Base-by-base conservation (phyloP, 306 rosid genomes). In the Hippophae gyantsensis region DNA sequence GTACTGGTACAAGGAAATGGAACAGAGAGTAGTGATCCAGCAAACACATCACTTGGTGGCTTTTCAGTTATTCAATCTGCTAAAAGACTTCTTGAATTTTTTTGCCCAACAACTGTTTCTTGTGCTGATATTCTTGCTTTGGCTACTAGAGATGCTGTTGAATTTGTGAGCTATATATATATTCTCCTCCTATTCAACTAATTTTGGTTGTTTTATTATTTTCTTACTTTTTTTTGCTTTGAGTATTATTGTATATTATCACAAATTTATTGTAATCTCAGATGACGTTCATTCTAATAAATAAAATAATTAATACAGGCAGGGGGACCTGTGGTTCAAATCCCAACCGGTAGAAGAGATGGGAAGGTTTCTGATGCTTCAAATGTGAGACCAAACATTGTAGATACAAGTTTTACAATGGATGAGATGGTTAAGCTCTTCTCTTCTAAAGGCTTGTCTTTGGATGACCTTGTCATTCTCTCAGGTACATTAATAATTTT, bases 61-160 rank as follows among this genome's bases (percentile, higher is more conserved):
- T 84, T 75, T 75, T 68, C 81, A 11, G 94, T 79, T 2, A 82
- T 90, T 59, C 95, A 90, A 54, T 69, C 86, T 38, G 95, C 90
- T 13, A 90, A 90, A 69, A 72, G 85, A 56, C 54, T 76, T 50
- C 72, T 82, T 13, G 95, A 90, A 61, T 9, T 79, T 3, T 74
- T 90, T 49, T 90, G 95, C 57, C 97, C 94, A 0, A 79, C 57
- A 72, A 83, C 82, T 8, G 97, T 90, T 75, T 90, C 97, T 66
- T 87, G 97, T 57, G 95, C 97, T 42, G 97, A 90, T 70, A 77
- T 90, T 58, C 65, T 90, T 67, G 97, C 83, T 66, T 57, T 90
- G 61, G 95, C 95, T 60, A 94, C 97, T 6, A 80, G 94, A 81
- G 97, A 90, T 72, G 95, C 97, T 0, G 90, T 90, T 72, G 97